Evolutionary conservation across 495 filamentous ascomycete genomes (phyloP).

Genomic region (Annulohypoxylon bovei): DNA sequence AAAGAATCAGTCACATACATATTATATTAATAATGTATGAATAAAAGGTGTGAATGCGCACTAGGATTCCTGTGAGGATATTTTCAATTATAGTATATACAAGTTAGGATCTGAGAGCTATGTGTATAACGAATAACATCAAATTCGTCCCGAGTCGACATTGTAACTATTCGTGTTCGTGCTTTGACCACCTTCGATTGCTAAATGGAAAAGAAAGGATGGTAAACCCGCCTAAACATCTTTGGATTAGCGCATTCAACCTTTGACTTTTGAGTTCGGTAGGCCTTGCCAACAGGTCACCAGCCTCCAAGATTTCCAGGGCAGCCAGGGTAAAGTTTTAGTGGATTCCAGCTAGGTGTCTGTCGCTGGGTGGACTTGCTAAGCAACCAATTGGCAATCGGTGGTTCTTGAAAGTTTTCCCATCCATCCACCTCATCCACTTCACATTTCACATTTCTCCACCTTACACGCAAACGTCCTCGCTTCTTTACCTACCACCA

Average conservation of each 20-base stretch:
- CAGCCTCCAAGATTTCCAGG: conserved; percentile 42
- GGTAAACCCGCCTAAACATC: not conserved
- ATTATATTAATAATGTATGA: conserved; percentile 15
- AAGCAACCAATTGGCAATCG: conserved; percentile 25
- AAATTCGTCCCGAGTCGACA: too few relatives aligned
- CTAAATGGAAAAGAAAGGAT: not conserved
- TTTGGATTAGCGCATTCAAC: conserved; percentile 27
- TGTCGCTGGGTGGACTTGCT: conserved; percentile 29
- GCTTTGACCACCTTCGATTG: conserved; percentile 1
- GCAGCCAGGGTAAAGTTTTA: not conserved
- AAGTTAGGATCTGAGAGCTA: not conserved
- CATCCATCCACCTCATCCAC: not conserved
- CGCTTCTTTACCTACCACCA: not conserved
- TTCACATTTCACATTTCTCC: conserved; percentile 17
- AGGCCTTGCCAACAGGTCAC: conserved; percentile 3
- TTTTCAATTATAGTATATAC: not conserved
- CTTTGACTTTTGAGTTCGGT: conserved; percentile 17
- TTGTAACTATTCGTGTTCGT: too few relatives aligned
- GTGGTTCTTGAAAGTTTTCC: conserved; percentile 17
- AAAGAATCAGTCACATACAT: conserved; percentile 3
- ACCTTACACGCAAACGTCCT: conserved; percentile 21
- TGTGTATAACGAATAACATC: not conserved
- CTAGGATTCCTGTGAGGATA: not conserved
- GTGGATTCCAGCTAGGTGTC: conserved; percentile 7
- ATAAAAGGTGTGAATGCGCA: not conserved